Evolutionary conservation across 441 rosid species (phyloP).

Genomic region (Mallotus japonicus): DNA sequence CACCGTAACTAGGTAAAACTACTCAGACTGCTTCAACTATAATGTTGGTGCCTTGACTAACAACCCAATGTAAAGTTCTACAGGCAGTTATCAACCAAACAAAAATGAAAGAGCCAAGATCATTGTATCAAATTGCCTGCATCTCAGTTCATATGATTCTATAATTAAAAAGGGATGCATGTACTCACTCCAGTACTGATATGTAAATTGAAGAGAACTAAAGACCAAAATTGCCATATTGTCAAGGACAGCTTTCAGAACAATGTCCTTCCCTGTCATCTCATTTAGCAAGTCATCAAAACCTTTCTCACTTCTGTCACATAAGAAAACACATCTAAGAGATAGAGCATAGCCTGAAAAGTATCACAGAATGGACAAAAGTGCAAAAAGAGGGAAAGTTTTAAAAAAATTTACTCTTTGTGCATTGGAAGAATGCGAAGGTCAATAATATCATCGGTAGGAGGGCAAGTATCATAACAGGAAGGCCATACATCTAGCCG

Average conservation of each 20-base stretch:
- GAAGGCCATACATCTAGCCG: constrained; percentile 13
- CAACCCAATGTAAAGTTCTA: no score
- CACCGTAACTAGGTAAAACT: no score
- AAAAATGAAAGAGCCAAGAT: not conserved
- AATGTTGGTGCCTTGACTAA: no score
- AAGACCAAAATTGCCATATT: not conserved
- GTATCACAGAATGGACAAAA: no score
- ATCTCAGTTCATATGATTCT: not conserved
- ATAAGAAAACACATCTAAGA: not conserved
- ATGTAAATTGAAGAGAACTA: constrained; percentile 19
- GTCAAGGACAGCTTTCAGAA: not conserved
- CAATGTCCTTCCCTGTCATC: constrained; percentile 2
- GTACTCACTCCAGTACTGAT: constrained; percentile 12
- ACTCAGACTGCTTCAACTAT: no score
- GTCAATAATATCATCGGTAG: constrained; percentile 14
- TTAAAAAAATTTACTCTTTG: no score
- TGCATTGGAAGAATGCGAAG: constrained; percentile 11
- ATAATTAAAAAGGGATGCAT: not conserved
- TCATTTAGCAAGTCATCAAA: not conserved
- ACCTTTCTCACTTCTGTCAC: constrained; percentile 2
- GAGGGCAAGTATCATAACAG: constrained; percentile 10
- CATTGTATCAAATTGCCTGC: not conserved
- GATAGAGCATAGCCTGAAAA: no score
- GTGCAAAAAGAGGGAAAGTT: no score
- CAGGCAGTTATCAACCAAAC: not conserved